Percentiles rank a stretch among this genome's conserved stretches.
Conservation (phyloP, 192 early-diverging fungal species). For the Mortierella alpina region DNA sequence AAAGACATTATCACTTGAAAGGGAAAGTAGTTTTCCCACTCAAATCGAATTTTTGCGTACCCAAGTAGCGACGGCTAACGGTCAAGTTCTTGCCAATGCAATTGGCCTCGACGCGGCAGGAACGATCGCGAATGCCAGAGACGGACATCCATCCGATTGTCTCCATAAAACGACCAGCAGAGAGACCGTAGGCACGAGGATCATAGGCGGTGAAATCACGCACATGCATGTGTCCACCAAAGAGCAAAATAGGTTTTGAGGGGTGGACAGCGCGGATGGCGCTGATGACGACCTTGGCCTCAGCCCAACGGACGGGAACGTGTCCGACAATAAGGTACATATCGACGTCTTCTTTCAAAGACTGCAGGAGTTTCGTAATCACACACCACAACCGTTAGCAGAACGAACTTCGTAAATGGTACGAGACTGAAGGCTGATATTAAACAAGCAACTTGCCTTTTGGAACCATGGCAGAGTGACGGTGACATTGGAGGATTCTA, state of each 20-base stretch:
- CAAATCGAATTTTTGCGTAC: background rate
- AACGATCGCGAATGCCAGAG: conserved; percentile 36
- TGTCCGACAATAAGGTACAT: conserved; percentile 64
- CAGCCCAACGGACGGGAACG: conserved; percentile 56
- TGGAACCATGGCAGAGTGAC: conserved; percentile 64
- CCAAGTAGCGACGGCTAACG: conserved; percentile 62
- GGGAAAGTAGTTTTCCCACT: no score
- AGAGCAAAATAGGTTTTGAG: conserved; percentile 60
- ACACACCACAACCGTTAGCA: no score
- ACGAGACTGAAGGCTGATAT: no score
- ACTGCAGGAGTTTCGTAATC: background rate
- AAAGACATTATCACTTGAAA: no score
- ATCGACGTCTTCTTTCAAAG: conserved; percentile 58
- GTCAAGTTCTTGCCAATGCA: conserved; percentile 53
- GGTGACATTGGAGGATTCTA: conserved; percentile 55
- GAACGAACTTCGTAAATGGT: no score
- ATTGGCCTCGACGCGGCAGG: conserved; percentile 33
- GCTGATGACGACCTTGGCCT: conserved; percentile 54
- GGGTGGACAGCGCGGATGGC: conserved; percentile 62
- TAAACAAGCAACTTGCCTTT: conserved; percentile 1
- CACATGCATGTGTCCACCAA: conserved; percentile 66
- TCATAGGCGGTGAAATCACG: conserved; percentile 64
- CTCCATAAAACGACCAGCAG: conserved; percentile 66
- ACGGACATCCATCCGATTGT: conserved; percentile 68
- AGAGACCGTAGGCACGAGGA: conserved; percentile 55